Base-by-base conservation (phyloP, 805 yeast species). In the Limtongozyma cylindracea region DNA sequence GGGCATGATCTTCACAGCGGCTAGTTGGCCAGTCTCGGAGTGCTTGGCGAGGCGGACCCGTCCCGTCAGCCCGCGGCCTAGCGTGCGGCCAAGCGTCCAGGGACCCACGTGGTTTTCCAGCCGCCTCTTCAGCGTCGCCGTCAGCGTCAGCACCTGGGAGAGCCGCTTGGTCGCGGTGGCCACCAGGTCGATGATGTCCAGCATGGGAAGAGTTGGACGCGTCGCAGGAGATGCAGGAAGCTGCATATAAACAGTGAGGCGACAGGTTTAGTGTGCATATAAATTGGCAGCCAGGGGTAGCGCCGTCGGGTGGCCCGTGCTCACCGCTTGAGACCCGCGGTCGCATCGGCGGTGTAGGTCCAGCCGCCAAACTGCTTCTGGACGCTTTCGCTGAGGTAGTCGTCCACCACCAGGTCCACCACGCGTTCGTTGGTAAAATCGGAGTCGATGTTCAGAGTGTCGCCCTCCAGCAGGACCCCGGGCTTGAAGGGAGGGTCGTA, bases 291-390 rank as follows among this genome's bases (percentile, higher is more conserved):
- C n/a, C n/a, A n/a, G n/a, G n/a, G n/a, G n/a, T n/a, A n/a, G n/a
- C n/a, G n/a, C n/a, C n/a, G n/a, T n/a, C n/a, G n/a, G n/a, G n/a
- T n/a, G n/a, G n/a, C n/a, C n/a, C n/a, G n/a, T n/a, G n/a, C n/a
- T n/a, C n/a, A n/a, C n/a, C n/a, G n/a, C n/a, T n/a, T n/a, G n/a
- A n/a, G n/a, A n/a, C n/a, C n/a, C n/a, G n/a, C n/a, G n/a, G n/a
- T n/a, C n/a, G n/a, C n/a, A n/a, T 57, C 68, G 3, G 88, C 91
- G 21, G 70, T 76, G 44, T 82, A 84, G 3, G 96, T 84, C 98
- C 98, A 88, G 5, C 98, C 96, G 21, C 94, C 96, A 53, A 88
- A 88, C 47, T 88, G 96, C 40, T 73, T 67, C 45, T 88, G 98
- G n/a, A 88, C 94, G 34, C 82, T 65, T 34, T 80, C 96, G 37